Conservation (phyloP, 352 stramenopile species). For the Elongisporangium anandrum region DNA sequence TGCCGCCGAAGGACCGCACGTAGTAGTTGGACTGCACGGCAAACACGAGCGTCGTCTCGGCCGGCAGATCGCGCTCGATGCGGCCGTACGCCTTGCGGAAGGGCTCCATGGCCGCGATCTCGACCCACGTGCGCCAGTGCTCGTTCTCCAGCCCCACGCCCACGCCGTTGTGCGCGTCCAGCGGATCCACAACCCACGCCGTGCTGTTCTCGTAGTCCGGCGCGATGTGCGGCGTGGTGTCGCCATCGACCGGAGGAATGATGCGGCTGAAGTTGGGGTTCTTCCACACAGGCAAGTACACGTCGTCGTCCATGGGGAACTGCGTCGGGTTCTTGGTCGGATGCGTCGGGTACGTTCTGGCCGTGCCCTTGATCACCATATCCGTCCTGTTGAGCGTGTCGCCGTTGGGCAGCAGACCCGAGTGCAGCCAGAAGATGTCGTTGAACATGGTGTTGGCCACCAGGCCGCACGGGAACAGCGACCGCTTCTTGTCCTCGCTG, state of each 20-base stretch:
- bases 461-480: constrained; percentile 67
- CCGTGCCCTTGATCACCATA: constrained; percentile 37
- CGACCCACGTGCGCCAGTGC: constrained; percentile 73
- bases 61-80: constrained; percentile 49
- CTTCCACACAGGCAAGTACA: constrained; percentile 59
- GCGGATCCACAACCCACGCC: constrained; percentile 57
- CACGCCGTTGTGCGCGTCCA: constrained; percentile 29
- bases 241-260: constrained; percentile 33
- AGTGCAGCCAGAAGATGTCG: constrained; percentile 81
- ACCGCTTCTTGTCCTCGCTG: constrained; percentile 23
- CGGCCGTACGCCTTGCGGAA: constrained; percentile 72
- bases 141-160: constrained; percentile 68
- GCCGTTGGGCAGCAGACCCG: constrained; percentile 39
- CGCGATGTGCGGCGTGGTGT: constrained; percentile 26
- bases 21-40: constrained; percentile 83
- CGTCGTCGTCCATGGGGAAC: constrained; percentile 13
- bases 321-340: constrained; percentile 63
- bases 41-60: constrained; percentile 54
- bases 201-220: constrained; percentile 75
- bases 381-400: constrained; percentile 29
- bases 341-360: constrained; percentile 44
- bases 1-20: constrained; percentile 53
- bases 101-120: constrained; percentile 48
- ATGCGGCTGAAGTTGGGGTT: constrained; percentile 76
- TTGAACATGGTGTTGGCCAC: constrained; percentile 83